These are phyloP conservation scores for Cephaloascus albidus DNA, from an alignment of 805 yeast species.

Conservation along the genomic window DNA sequence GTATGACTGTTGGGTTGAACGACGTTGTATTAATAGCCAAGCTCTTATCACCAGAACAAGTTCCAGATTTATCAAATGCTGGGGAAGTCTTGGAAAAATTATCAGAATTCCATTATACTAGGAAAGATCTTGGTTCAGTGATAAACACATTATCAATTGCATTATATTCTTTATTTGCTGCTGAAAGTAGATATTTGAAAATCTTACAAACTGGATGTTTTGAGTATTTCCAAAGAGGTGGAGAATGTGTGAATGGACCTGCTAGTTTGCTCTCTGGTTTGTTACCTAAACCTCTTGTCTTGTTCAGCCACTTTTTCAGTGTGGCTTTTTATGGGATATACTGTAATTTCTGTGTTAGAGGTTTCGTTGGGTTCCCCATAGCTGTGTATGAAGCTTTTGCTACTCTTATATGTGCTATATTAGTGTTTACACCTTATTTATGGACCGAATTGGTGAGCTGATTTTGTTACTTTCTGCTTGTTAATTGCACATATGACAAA, in stretches of 20 bases:
- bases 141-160: conserved; percentile 89
- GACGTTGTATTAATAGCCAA: conserved; percentile 68
- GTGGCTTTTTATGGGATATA: conserved; percentile 83
- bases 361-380: conserved; percentile 56
- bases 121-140: conserved; percentile 76
- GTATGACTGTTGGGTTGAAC: conserved; percentile 94
- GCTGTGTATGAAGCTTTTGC: conserved; percentile 64
- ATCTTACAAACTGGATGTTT: conserved; percentile 85
- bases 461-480: neutral
- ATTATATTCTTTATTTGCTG: conserved; percentile 82
- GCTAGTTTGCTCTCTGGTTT: conserved; percentile 78
- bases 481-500: no score
- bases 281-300: conserved; percentile 60
- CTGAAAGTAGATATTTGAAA: conserved; percentile 55
- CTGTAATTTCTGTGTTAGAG: conserved; percentile 57
- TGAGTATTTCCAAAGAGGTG: conserved; percentile 77
- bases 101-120: conserved; percentile 60
- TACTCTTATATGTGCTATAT: conserved; percentile 63
- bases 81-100: conserved; percentile 46
- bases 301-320: conserved; percentile 80
- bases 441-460: conserved; percentile 31
- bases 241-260: conserved; percentile 70
- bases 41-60: conserved; percentile 44
- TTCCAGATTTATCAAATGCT: conserved; percentile 50
- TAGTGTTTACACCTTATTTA: conserved; percentile 74